A percentile compares a stretch with the other conserved stretches of the same genome.
phyloP scores from a whole-genome alignment of 2,329 filamentous ascomycete species.

The Colletotrichum liriopes region DNA sequence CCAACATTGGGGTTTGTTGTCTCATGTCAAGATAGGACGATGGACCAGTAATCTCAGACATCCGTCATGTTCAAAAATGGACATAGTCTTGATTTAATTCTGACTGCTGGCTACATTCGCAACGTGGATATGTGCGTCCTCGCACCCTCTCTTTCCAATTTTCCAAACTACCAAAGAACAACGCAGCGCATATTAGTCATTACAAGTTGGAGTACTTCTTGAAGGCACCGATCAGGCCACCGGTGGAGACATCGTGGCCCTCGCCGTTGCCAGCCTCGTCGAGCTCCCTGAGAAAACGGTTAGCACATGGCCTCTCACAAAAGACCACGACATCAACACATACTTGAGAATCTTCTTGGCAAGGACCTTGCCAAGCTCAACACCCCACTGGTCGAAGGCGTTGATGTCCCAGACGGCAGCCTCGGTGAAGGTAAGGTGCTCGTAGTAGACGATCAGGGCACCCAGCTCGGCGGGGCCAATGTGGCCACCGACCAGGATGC shows the following conservation, averaged over 20 bases:
- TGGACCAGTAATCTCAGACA: accelerated
- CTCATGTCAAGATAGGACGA: neutral
- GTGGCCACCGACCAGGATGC: constrained; percentile 88
- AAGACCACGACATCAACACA: constrained; percentile 12
- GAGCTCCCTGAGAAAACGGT: constrained; percentile 74
- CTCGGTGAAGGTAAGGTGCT: constrained; percentile 98
- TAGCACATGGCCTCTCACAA: constrained; percentile 1
- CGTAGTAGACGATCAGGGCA: constrained; percentile 98
- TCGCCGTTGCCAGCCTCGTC: constrained; percentile 80
- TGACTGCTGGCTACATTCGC: constrained; percentile 16
- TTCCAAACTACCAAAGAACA: constrained; percentile 32
- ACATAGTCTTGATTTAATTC: neutral
- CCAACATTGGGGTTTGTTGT: too few species aligned
- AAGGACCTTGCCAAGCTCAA: constrained; percentile 95
- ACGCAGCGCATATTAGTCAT: constrained; percentile 45
- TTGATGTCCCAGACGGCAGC: constrained; percentile 99
- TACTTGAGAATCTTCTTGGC: constrained; percentile 87
- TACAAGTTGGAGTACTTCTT: constrained; percentile 78
- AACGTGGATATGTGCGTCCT: constrained; percentile 6
- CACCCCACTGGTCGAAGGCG: constrained; percentile 99
- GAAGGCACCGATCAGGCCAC: constrained; percentile 91
- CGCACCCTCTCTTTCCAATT: constrained; percentile 31
- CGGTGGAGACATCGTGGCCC: constrained; percentile 89
- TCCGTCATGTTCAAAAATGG: neutral
- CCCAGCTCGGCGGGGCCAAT: constrained; percentile 96